Evolutionary conservation across 352 stramenopile genomes (phyloP), one percentile per base, ranked within the genome.

Genomic region (Pythium graminicola): DNA sequence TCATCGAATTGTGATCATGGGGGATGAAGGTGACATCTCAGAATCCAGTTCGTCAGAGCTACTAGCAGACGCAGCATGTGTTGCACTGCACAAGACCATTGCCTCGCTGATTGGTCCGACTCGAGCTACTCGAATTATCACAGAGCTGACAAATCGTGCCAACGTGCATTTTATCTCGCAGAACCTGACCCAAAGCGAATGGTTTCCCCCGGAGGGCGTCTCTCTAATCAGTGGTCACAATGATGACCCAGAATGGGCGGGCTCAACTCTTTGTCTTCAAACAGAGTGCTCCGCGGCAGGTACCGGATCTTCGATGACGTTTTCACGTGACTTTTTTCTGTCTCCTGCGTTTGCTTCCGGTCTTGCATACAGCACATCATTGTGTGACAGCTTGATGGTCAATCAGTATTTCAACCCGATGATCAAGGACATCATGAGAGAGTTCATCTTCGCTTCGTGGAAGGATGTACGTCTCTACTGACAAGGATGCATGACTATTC

Each of bases 361-460:
- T 3, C 62, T 93, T 35, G 81, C 82, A 24, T 93, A 90, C 69
- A 91, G 80, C 67, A 85, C 77, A 11, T 91, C 80, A 16, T 66
- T 93, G 24, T 93, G 82, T 32, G 82, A 93, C 60, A 91, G 77
- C 41, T 42, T 93, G 8, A 81, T 93, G 22, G 89, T 93, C 67
- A 93, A 93, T 58, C 80, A 91, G 69, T 93, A 86, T 56, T 93
- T 91, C 62, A 93, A 91, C 56, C 65, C 69, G 32, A 85, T 83
- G 46, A 89, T 93, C 67, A 93, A 89, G 59, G 87, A 78, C 26
- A 93, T 93, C 51, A 51, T 93, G 47, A 72, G 79, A 17, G 82
- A 90, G 58, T 91, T 93, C 52, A 89, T 93, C 70, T 90, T 91
- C 42, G 73, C 74, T 6, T 86, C 80, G 8, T 85, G 79, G 59